phyloP scores from a whole-genome alignment of 495 filamentous ascomycete genomes.

The Penicillium roqueforti region DNA sequence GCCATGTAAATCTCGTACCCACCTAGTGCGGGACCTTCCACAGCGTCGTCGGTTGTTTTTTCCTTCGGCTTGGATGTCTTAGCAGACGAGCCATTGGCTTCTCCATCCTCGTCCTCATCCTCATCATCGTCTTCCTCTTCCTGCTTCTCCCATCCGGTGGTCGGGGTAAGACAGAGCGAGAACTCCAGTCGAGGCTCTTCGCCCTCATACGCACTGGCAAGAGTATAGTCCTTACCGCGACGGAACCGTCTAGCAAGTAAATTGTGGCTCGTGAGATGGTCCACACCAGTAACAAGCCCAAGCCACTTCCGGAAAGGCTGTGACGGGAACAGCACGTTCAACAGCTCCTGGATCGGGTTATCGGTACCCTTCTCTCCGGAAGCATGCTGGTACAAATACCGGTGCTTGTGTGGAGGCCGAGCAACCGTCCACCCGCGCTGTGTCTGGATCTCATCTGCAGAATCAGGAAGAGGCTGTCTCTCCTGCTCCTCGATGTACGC shows the following conservation, averaged over 20 bases:
- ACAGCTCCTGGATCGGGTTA: constrained; percentile 67
- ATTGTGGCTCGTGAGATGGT: constrained; percentile 55
- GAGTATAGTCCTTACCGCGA: constrained; percentile 81
- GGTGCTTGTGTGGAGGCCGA: constrained; percentile 89
- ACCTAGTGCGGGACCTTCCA: constrained; percentile 59
- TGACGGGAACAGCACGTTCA: constrained; percentile 76
- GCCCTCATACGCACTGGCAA: constrained; percentile 75
- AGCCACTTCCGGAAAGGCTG: constrained; percentile 90
- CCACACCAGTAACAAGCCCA: constrained; percentile 69
- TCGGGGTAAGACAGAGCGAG: constrained; percentile 78
- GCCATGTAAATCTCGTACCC: constrained; percentile 94
- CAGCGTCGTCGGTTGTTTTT: constrained; percentile 26
- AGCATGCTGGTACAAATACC: constrained; percentile 74
- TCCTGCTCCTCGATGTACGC: constrained; percentile 66
- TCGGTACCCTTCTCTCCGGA: constrained; percentile 28
- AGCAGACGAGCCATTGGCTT: constrained; percentile 8
- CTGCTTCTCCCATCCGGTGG: constrained; percentile 74
- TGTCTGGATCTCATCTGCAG: constrained; percentile 55
- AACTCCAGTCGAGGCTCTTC: constrained; percentile 82
- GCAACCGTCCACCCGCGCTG: constrained; percentile 66
- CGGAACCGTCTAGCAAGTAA: constrained; percentile 80
- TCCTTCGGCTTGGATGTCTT: constrained; percentile 22
- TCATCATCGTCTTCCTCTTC: constrained; percentile 57
- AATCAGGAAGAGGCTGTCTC: constrained; percentile 36
- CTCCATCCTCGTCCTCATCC: constrained; percentile 39